Conservation (phyloP, 2,329 filamentous ascomycete species). For the Ophiostoma perfectum region DNA sequence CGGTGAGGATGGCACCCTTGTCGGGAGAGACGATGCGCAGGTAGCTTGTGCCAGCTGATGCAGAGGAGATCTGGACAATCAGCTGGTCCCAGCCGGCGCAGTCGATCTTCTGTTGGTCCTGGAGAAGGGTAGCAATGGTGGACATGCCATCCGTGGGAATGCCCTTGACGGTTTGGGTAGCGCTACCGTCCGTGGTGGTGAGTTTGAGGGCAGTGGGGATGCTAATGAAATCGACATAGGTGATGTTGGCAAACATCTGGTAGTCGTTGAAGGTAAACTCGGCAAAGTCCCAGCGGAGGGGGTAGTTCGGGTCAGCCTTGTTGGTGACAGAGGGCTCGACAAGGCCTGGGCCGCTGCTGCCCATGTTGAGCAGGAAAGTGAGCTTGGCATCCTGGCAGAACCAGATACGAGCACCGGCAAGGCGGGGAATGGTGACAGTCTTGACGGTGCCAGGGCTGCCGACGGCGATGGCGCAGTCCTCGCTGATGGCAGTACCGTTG, state of each 20-base stretch:
- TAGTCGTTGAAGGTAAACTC: conserved; percentile 61
- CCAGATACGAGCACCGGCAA: conserved; percentile 68
- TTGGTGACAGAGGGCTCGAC: conserved; percentile 72
- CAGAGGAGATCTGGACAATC: conserved; percentile 38
- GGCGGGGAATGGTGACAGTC: conserved; percentile 60
- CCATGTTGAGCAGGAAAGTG: conserved; percentile 63
- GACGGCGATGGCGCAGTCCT: conserved; percentile 58
- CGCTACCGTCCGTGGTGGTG: conserved; percentile 40
- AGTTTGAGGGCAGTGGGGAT: conserved; percentile 57
- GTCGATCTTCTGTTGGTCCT: conserved; percentile 42
- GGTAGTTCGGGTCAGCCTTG: conserved; percentile 55
- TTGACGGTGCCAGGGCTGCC: conserved; percentile 55
- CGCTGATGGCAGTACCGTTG: conserved; percentile 46
- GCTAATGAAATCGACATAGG: conserved; percentile 69
- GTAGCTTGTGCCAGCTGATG: conserved; percentile 33
- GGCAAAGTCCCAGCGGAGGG: conserved; percentile 59
- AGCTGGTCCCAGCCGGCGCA: conserved; percentile 49
- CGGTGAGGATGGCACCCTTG: conserved; percentile 42
- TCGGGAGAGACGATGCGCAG: conserved; percentile 51
- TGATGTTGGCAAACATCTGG: conserved; percentile 64
- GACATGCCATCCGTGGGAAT: conserved; percentile 44
- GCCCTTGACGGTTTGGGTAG: conserved; percentile 44
- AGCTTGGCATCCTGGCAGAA: conserved; percentile 57
- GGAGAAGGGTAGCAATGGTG: conserved; percentile 42
- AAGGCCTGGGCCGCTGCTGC: conserved; percentile 52